Evolutionary conservation across 2,329 filamentous ascomycete species (phyloP).

Genomic region (Apiospora saccharicola): DNA sequence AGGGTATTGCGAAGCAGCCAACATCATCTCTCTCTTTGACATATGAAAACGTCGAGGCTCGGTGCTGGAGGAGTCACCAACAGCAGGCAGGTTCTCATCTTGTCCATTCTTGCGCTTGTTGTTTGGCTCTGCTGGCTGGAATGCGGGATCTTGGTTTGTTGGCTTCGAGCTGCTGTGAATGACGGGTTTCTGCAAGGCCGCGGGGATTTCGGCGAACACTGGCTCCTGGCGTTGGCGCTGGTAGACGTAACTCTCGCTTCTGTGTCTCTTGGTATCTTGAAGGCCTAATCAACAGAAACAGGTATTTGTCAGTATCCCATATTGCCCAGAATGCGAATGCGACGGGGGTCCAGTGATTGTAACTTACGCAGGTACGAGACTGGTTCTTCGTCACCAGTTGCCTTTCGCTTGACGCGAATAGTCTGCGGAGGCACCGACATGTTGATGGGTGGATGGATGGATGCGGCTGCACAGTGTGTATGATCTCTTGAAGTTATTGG

Average conservation of each 20-base stretch:
- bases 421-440: slow-evolving; percentile 67
- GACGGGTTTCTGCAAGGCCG: slow-evolving; percentile 44
- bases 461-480: background rate
- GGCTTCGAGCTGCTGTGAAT: slow-evolving; percentile 57
- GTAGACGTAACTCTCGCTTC: slow-evolving; percentile 63
- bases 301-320: background rate
- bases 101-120: slow-evolving; percentile 28
- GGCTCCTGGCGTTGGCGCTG: slow-evolving; percentile 54
- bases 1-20: slow-evolving; percentile 36
- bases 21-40: slow-evolving; percentile 54
- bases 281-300: slow-evolving; percentile 52
- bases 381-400: slow-evolving; percentile 55
- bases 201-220: slow-evolving; percentile 37
- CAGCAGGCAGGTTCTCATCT: slow-evolving; percentile 19
- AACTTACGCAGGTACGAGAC: slow-evolving; percentile 63
- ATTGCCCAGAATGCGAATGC: background rate
- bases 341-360: too few relatives aligned
- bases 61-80: slow-evolving; percentile 28
- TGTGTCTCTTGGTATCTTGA: slow-evolving; percentile 62
- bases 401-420: slow-evolving; percentile 69
- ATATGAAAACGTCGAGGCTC: slow-evolving; percentile 64
- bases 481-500: background rate
- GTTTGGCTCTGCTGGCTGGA: slow-evolving; percentile 34
- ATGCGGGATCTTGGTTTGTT: slow-evolving; percentile 37
- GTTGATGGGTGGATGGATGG: background rate